Base-by-base conservation (phyloP, 1,284 basidiomycete genomes). In the Stygiomarasmius scandens region DNA sequence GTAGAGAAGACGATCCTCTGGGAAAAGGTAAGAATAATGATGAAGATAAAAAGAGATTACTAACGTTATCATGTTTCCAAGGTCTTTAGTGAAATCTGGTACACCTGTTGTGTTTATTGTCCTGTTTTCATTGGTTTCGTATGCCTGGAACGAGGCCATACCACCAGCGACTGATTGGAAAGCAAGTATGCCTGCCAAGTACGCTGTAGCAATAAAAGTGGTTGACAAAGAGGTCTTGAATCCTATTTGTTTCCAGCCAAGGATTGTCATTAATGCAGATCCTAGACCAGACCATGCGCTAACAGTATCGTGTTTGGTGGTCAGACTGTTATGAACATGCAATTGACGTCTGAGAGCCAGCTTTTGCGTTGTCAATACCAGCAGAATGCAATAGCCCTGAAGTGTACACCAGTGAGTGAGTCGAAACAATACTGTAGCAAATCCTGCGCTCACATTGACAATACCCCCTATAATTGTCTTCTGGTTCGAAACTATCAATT, bases 331-430 rank as follows among this genome's bases (percentile, higher is more conserved):
- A 24, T n/a, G 19, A 8, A 55, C n/a, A 9, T 45, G 48, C 36
- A 55, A 27, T 34, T 55, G 54, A 16, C 54, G 47, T n/a, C 54
- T 34, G 2, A 49, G 54, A 45, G 54, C 48, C 48, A 55, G 23
- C 25, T 24, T 49, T 50, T 55, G 54, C 1, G 54, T 50, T 8
- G 54, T 46, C n/a, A 55, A 29, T 9, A 48, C 49, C 11, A 55
- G 41, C 2, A 50, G 9, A 55, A 50, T 32, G 36, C 46, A 38
- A 34, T 41, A 55, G n/a, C 54, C 54, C 54, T 55, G 10, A 5
- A 23, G 16, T n/a, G 23, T 6, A 16, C 9, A 47, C 22, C 20
- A 36, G n/a, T 41, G 16, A 49, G 16, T 29, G 11, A 16, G 23
- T 16, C 14, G 24, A 29, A n/a, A n/a, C n/a, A n/a, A n/a, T n/a